Base-by-base conservation (phyloP, 1,284 basidiomycete species). In the Mycena citricolor region DNA sequence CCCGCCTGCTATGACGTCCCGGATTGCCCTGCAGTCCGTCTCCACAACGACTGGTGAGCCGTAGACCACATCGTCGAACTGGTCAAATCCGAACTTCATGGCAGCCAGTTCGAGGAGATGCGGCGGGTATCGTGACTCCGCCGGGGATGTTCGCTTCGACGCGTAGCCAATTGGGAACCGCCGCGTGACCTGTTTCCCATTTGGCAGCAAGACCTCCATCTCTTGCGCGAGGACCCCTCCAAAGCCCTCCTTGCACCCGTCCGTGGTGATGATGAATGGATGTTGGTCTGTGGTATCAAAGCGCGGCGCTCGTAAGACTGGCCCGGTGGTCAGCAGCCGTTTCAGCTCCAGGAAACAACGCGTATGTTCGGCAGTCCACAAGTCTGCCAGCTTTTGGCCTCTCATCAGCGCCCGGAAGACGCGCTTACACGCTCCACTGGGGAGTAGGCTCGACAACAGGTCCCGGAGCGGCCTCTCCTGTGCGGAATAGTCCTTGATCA, bases 191-290 rank as follows among this genome's bases (percentile, higher is more conserved):
- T 13, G 41, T 23, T 54, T 56, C 3, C 61, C 59, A 7, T 44
- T 51, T 4, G 58, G 51, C 0, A 60, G 47, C 1, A 48, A 39
- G 4, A 47, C 54, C 5, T 38, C 51, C 12, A 52, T 19, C 2
- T 36, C 17, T 43, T 66, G 66, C 2, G 54, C 40, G 2, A 66
- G 34, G 8, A 63, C 52, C 2, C 51, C 64, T 5, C 57, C 64
- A 47, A 67, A 66, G 0, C 56, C 62, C 13, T 56, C 47, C 40
- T 60, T 60, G 14, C 56, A 64, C 0, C 63, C 62, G 37, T 68
- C 66, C 5, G 61, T 62, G 0, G 64, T 65, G 20, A 68, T 31
- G 1, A 62, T 57, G 49, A 68, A 69, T 3, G 57, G 59, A 6
- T 57, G 44, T 32, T 32, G n/a, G 7, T 32, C 14, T 8, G 19